Base-by-base conservation (phyloP, 75 land plant species). In the Azolla pinnata region DNA sequence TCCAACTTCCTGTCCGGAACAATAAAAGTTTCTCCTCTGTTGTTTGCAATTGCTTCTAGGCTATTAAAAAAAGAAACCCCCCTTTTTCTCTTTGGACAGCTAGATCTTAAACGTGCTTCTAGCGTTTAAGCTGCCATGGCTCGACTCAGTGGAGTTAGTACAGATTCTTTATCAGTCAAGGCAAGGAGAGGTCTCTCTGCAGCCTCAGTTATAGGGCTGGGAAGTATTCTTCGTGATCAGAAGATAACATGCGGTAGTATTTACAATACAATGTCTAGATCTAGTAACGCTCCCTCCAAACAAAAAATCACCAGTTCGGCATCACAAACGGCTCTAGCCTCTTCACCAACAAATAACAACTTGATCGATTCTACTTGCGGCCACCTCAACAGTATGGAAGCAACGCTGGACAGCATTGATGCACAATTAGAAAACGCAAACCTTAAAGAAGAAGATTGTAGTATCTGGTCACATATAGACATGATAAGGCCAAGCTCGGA, bases 251-350 rank as follows among this genome's bases (percentile, higher is more conserved):
- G 51, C 2, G 52, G 49, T 0, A 19, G 26, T 0, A 72, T 46
- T 34, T 60, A 69, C 46, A 45, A 45, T 7, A 61, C 53, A 20
- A 50, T 58, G 42, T 48, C 66, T 16, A 8, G 8, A 2, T 29
- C 24, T 12, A 3, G 16, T 9, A 14, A 25, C 54, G 28, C 18
- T 7, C 25, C 2, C 54, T 1, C 40, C n/a, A n/a, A n/a, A n/a
- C n/a, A n/a, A n/a, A n/a, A n/a, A n/a, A n/a, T n/a, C n/a, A n/a
- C n/a, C n/a, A n/a, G n/a, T n/a, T n/a, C n/a, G n/a, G n/a, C n/a
- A n/a, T n/a, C n/a, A n/a, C n/a, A n/a, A n/a, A n/a, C n/a, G n/a
- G n/a, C n/a, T n/a, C n/a, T n/a, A n/a, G n/a, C n/a, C n/a, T n/a
- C n/a, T n/a, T n/a, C n/a, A n/a, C n/a, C n/a, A n/a, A n/a, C n/a